Percentiles rank a stretch among this genome's conserved stretches.
Conservation (phyloP, 2,329 filamentous ascomycete species). For the Davidsoniella eucalypti region DNA sequence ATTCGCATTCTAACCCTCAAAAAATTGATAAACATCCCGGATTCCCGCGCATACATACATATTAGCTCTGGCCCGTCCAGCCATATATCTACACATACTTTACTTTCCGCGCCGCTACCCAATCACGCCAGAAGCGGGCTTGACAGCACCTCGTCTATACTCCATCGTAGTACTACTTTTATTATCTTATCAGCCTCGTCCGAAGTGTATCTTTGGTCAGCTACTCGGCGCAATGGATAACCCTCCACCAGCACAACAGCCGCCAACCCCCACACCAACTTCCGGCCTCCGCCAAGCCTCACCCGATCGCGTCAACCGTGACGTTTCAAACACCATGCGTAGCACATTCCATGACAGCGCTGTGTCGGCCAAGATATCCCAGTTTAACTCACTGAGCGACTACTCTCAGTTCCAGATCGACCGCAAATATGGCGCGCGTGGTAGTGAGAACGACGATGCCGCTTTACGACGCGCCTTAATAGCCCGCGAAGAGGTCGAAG, state of each 20-base stretch:
- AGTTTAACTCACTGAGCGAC: constrained; percentile 52
- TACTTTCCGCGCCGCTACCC: too few species aligned
- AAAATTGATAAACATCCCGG: too few species aligned
- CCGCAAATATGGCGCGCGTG: constrained; percentile 20
- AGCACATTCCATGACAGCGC: constrained; percentile 37
- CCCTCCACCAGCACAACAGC: background rate
- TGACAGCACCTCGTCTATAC: too few species aligned
- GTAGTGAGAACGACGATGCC: constrained; percentile 26
- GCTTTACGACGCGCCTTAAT: constrained; percentile 50
- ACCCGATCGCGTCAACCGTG: constrained; percentile 44
- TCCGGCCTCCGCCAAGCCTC: constrained; percentile 37
- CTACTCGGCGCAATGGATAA: background rate
- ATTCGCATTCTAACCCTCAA: too few species aligned
- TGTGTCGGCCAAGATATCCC: constrained; percentile 51
- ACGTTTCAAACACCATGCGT: constrained; percentile 22
- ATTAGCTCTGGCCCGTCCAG: background rate
- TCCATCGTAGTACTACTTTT: too few species aligned
- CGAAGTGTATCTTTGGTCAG: background rate
- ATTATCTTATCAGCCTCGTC: too few species aligned
- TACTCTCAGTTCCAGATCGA: constrained; percentile 41
- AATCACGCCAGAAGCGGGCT: too few species aligned
- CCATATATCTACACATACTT: background rate
- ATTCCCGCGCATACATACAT: too few species aligned
- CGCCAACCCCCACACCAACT: background rate
- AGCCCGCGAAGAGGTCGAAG: constrained; percentile 55